Base-by-base conservation (phyloP, 2,329 filamentous ascomycete species). In the Arthrobotrys pseudoclavata region DNA sequence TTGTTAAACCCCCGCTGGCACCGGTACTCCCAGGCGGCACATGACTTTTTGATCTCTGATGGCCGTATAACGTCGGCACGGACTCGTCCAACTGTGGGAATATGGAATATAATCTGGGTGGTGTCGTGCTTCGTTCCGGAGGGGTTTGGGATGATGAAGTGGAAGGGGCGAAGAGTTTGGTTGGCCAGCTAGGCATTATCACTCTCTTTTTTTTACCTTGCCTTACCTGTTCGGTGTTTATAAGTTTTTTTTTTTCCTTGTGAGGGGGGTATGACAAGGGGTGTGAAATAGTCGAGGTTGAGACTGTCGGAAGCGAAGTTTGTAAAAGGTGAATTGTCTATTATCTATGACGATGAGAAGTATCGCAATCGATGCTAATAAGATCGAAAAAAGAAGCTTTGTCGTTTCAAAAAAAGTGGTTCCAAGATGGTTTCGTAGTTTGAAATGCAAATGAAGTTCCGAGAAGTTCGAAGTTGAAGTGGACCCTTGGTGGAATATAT, bases 171-270 rank as follows among this genome's bases (percentile, higher is more conserved):
- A 74, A 75, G 31, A 70, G 75, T 40, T 74, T 77, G 10, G 62
- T 76, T 34, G 70, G 63, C 76, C 76, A 76, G 66, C 69, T 80
- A 69, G 76, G 70, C 75, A 80, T 80, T 20, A 67, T 68, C 29
- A 9, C 29, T 22, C n/a, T 24, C 18, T 53, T 12, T 31, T 31
- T 18, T 29, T n/a, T 18, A n/a, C 42, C n/a, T 45, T 45, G 15
- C 9, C 42, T 18, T 18, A 15, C 5, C 15, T 18, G 50, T 53
- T n/a, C 26, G 26, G 24, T 15, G 24, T 53, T 53, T 57, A 57
- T 37, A 57, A 57, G 31, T 29, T 37, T 57, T 57, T 37, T 20
- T 22, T 18, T 20, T 18, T 6, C 20, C 6, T 12, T 18, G 15
- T 9, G 10, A n/a, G 15, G 29, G 29, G 7, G 26, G 52, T 57